These are phyloP conservation scores for Seminavis robusta DNA, from an alignment of 108 stramenopile species.

Conservation along the genomic window DNA sequence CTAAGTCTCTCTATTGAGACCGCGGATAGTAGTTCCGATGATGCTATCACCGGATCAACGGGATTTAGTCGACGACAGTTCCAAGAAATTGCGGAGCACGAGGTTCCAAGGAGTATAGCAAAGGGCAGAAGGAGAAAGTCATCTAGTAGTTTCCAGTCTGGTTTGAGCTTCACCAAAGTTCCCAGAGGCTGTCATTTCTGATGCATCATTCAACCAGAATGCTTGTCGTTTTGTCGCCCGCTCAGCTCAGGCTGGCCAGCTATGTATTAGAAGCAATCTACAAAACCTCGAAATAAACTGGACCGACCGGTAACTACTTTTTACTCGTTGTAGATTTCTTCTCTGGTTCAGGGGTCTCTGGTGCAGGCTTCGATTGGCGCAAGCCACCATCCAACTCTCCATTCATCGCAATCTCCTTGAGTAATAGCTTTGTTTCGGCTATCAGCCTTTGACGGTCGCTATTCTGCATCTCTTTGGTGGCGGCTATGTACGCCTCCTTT, in stretches of 20 bases:
- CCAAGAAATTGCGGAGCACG: no score
- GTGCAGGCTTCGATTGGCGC: not conserved
- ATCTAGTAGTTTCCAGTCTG: no score
- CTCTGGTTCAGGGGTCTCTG: not conserved
- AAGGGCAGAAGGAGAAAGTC: no score
- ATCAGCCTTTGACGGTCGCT: constrained; percentile 86
- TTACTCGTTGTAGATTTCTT: not conserved
- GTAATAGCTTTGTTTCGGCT: constrained; percentile 80
- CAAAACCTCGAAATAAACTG: not conserved
- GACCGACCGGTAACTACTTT: not conserved
- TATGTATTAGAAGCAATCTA: not conserved
- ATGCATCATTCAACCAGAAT: no score
- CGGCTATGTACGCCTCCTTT: constrained; percentile 91
- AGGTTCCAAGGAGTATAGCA: no score
- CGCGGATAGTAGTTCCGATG: no score
- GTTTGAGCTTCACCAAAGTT: no score
- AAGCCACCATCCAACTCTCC: constrained; percentile 1
- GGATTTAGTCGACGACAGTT: no score
- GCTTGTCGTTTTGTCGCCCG: no score
- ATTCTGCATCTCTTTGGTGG: constrained; percentile 85
- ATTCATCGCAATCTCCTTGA: constrained; percentile 75
- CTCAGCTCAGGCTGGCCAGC: not conserved
- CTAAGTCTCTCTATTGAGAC: no score
- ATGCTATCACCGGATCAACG: no score
- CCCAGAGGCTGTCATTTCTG: no score